These are phyloP conservation scores for Talaromyces adpressus DNA, from an alignment of 495 filamentous ascomycete genomes.

Conservation along the genomic window DNA sequence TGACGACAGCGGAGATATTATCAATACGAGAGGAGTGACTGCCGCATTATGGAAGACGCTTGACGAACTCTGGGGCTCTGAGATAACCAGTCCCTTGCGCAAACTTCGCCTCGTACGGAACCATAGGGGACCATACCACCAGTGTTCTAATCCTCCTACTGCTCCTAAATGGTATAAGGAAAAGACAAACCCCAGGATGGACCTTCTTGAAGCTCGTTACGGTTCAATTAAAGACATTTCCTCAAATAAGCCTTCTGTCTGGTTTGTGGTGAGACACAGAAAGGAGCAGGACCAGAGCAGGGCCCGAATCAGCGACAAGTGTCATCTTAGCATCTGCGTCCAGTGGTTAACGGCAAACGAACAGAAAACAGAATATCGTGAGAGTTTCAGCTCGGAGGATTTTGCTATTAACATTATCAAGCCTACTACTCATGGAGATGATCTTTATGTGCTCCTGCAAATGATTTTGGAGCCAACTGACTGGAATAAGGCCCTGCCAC, in stretches of 20 bases:
- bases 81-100: not conserved
- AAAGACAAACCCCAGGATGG: not conserved
- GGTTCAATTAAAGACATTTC: not conserved
- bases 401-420: not conserved
- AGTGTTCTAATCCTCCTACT: no score
- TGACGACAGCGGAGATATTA: not conserved
- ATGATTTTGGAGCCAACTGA: not conserved
- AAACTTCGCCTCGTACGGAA: not conserved
- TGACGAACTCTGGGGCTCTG: not conserved
- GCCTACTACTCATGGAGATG: not conserved
- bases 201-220: not conserved
- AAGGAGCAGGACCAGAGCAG: not conserved
- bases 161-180: no score
- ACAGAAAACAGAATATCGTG: not conserved
- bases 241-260: not conserved
- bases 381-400: not conserved
- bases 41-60: not conserved
- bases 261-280: not conserved
- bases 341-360: not conserved
- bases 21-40: not conserved
- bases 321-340: not conserved
- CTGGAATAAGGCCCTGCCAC: not conserved
- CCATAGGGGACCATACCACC: not conserved
- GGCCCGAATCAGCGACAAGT: not conserved
- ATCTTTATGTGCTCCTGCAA: not conserved